Base-by-base conservation (phyloP, 345 rosid genomes). In the Brassica nigra region DNA sequence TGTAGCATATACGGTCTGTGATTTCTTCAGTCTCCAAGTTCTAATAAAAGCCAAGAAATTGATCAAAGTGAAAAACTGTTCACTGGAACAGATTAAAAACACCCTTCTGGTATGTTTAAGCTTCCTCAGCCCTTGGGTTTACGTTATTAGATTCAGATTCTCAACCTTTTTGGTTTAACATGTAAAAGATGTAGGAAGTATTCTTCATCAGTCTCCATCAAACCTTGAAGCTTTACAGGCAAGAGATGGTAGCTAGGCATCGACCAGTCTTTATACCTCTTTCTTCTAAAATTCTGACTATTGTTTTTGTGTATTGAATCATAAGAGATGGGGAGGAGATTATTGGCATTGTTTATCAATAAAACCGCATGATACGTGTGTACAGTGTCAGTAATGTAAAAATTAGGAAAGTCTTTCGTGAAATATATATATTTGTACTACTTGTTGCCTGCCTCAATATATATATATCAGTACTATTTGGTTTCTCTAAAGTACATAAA, bases 41-140 rank as follows among this genome's bases (percentile, higher is more conserved):
- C 14, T 42, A 42, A 10, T 42, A 71, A 92, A 91, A 83, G 95
- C 92, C 66, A 92, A 91, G 76, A 91, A 84, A 66, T 83, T 95
- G 97, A 95, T 61, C 90, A 89, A 82, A 90, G 85, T 65, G 97
- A 95, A 83, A 91, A 85, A 78, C 79, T 95, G 76, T 90, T 95
- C 49, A 42, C 14, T 42, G 49, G 49, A 42, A 42, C 49, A 11
- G 14, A 42, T 42, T 42, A 42, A 42, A 42, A 42, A 11, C 44
- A 37, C 42, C 8, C 42, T 9, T 37, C 44, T 37, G 49, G n/a
- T 42, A 42, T 42, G 49, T 42, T 42, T 42, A 42, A 42, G 49
- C 49, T 42, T 42, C 49, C 49, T 10, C 49, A 9, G 49, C 14
- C 12, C 49, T 42, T 42, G n/a, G 49, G 49, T 42, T 42, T 42